Conservation (phyloP, 371 early-diverging fungal genomes). For the Rhizopus arrhizus region DNA sequence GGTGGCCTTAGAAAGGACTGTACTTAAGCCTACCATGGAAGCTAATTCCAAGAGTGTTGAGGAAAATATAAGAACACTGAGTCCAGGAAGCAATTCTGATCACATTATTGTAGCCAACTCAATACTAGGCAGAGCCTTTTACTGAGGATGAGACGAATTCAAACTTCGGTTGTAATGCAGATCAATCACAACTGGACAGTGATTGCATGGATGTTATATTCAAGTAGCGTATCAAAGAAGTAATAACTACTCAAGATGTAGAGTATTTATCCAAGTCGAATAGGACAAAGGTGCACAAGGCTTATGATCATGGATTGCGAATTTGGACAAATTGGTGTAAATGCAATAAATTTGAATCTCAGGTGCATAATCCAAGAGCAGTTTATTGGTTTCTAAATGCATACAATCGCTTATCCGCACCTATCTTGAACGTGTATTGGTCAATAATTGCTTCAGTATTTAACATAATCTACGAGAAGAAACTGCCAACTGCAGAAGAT, state of each 20-base stretch:
- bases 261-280: not conserved
- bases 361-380: not conserved
- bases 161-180: not conserved
- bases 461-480: not conserved
- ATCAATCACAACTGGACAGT: not conserved
- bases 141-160: not conserved
- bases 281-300: not conserved
- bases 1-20: conserved; percentile 1
- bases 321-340: conserved; percentile 6
- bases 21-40: conserved; percentile 4
- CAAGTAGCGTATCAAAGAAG: not conserved
- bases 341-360: not conserved
- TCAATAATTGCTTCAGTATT: conserved; percentile 7
- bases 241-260: not conserved
- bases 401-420: not conserved
- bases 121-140: conserved; percentile 5
- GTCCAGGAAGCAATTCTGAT: not conserved
- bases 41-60: conserved; percentile 4
- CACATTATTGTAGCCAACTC: not conserved
- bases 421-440: not conserved
- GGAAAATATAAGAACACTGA: not conserved
- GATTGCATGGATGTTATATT: conserved; percentile 6
- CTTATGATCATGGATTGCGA: conserved; percentile 11
- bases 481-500: not conserved
- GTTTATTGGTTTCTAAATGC: not conserved